Percentiles rank a stretch among this genome's conserved stretches.
Conservation (phyloP, 257 asterid species). For the Nyctanthes arbortristis region DNA sequence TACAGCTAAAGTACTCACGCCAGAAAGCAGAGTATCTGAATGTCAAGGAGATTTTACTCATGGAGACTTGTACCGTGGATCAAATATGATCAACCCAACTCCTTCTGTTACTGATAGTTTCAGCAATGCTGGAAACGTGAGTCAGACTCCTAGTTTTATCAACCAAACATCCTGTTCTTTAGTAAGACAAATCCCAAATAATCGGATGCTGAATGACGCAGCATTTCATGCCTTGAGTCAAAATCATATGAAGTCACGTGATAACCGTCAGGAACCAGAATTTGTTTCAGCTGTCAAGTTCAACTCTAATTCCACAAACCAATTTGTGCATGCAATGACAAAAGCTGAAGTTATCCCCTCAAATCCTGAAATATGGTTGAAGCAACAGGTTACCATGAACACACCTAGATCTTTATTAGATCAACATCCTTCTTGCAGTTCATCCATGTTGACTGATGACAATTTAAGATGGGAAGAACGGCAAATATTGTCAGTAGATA, state of each 20-base stretch:
- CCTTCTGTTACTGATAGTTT: conserved; percentile 23
- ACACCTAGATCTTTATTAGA: conserved; percentile 27
- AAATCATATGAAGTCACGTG: conserved; percentile 13
- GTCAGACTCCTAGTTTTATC: conserved; percentile 24
- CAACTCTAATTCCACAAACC: conserved; percentile 26
- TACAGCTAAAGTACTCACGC: conserved; percentile 30
- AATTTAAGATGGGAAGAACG: conserved; percentile 31
- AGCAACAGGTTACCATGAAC: conserved; percentile 36
- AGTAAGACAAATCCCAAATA: conserved; percentile 31
- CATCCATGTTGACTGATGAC: conserved; percentile 22
- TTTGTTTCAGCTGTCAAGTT: conserved; percentile 20
- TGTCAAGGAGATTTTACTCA: conserved; percentile 29
- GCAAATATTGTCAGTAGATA: conserved; percentile 18
- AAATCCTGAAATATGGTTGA: conserved; percentile 54
- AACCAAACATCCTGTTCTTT: conserved; percentile 37
- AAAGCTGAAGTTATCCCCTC: conserved; percentile 67
- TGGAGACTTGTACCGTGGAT: conserved; percentile 26
- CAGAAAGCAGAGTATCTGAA: conserved; percentile 29
- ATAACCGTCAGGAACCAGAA: conserved; percentile 25
- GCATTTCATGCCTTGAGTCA: conserved; percentile 32
- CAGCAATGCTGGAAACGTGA: conserved; percentile 20
- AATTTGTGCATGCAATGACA: conserved; percentile 27
- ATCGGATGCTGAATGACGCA: conserved; percentile 25
- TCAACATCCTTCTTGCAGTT: conserved; percentile 30
- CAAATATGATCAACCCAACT: conserved; percentile 25